Conservation (phyloP, 805 yeast genomes). For the Ogataea ramenticola region DNA sequence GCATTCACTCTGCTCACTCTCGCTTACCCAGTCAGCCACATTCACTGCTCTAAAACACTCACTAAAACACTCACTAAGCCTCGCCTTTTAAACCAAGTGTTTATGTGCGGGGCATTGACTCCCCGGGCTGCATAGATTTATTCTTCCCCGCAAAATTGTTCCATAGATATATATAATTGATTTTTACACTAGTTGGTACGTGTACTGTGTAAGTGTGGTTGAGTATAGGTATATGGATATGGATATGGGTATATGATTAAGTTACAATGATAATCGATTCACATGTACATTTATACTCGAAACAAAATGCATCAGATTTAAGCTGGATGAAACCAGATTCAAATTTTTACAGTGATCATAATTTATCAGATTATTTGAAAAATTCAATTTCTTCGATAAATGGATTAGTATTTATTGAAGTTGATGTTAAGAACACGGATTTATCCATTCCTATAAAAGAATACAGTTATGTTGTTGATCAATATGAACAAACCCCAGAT, state of each 20-base stretch:
- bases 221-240: too few relatives aligned
- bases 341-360: conserved; percentile 18
- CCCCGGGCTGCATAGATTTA: too few relatives aligned
- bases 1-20: too few relatives aligned
- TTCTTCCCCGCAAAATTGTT: too few relatives aligned
- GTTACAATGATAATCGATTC: conserved; percentile 20
- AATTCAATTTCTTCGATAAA: conserved; percentile 10
- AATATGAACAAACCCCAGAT: conserved; percentile 9
- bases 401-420: conserved; percentile 29
- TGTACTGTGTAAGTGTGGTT: too few relatives aligned
- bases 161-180: too few relatives aligned
- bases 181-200: too few relatives aligned
- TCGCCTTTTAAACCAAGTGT: too few relatives aligned
- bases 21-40: too few relatives aligned
- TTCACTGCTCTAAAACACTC: too few relatives aligned
- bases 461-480: conserved; percentile 16
- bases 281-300: conserved; percentile 31
- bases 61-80: too few relatives aligned
- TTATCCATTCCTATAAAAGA: conserved; percentile 19
- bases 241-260: neutral
- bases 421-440: conserved; percentile 23
- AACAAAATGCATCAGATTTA: conserved; percentile 14
- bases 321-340: conserved; percentile 28
- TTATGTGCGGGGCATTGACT: too few relatives aligned
- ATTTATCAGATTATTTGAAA: conserved; percentile 21